These are phyloP conservation scores for Hibiscus syriacus DNA, from an alignment of 345 rosid species.

Conservation along the genomic window DNA sequence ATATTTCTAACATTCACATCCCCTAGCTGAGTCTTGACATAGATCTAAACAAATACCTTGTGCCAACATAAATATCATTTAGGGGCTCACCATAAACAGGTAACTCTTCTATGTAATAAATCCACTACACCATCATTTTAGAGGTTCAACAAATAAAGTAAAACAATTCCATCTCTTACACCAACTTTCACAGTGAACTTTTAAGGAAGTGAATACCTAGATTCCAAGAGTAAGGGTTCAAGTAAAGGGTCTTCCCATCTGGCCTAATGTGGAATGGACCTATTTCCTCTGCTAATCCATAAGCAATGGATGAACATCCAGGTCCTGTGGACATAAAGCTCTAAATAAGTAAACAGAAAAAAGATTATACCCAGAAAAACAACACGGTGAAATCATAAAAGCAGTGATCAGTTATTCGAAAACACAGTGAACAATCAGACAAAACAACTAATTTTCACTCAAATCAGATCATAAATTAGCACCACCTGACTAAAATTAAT, in stretches of 20 bases:
- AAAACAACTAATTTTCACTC: background rate
- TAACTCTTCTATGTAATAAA: too few relatives aligned
- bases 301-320: conserved; percentile 90
- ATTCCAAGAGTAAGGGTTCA: too few relatives aligned
- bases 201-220: too few relatives aligned
- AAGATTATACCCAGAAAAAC: background rate
- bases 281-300: conserved; percentile 82
- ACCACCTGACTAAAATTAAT: background rate
- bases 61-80: background rate
- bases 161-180: background rate
- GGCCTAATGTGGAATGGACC: conserved; percentile 78
- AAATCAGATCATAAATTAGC: background rate
- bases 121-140: too few relatives aligned
- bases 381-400: background rate
- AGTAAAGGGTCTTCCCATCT: conserved; percentile 74
- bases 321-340: conserved; percentile 46
- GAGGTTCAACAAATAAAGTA: conserved; percentile 1
- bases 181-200: background rate
- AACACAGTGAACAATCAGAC: background rate
- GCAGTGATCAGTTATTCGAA: background rate
- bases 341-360: too few relatives aligned
- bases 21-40: background rate
- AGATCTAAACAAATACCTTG: background rate
- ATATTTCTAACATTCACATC: background rate
- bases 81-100: too few relatives aligned